Conservation (phyloP, 352 stramenopile genomes). For the Pythium aristosporum region DNA sequence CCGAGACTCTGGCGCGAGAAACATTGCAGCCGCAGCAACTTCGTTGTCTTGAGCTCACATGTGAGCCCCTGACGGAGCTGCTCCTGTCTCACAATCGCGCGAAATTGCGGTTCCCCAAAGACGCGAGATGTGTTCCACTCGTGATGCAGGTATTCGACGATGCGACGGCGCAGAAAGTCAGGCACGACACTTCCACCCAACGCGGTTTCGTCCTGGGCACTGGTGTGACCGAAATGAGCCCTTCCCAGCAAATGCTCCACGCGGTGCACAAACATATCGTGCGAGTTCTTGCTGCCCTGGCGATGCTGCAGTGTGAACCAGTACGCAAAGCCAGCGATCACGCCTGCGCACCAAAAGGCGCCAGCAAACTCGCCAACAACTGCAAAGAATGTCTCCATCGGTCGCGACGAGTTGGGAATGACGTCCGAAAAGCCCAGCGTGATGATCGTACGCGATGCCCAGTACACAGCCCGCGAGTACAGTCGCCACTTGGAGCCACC, state of each 20-base stretch:
- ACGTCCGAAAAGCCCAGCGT: conserved; percentile 33
- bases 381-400: conserved; percentile 29
- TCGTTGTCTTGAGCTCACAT: conserved; percentile 29
- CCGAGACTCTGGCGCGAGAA: conserved; percentile 30
- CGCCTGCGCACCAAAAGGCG: conserved; percentile 32
- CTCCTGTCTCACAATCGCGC: conserved; percentile 25
- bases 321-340: conserved; percentile 29
- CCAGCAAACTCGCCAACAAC: conserved; percentile 31
- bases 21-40: conserved; percentile 23
- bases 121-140: conserved; percentile 16
- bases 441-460: conserved; percentile 31
- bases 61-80: conserved; percentile 27
- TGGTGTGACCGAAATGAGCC: conserved; percentile 16
- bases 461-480: conserved; percentile 31
- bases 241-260: conserved; percentile 24
- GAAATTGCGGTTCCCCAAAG: conserved; percentile 24
- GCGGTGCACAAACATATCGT: conserved; percentile 34
- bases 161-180: conserved; percentile 18
- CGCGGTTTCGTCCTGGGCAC: not conserved
- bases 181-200: conserved; percentile 16
- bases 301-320: conserved; percentile 30
- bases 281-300: conserved; percentile 23
- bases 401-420: conserved; percentile 18
- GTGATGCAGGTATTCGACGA: conserved; percentile 24
- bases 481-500: conserved; percentile 19